These are phyloP conservation scores for Thamnidium elegans DNA, from an alignment of 192 early-diverging fungal species.

Conservation along the genomic window DNA sequence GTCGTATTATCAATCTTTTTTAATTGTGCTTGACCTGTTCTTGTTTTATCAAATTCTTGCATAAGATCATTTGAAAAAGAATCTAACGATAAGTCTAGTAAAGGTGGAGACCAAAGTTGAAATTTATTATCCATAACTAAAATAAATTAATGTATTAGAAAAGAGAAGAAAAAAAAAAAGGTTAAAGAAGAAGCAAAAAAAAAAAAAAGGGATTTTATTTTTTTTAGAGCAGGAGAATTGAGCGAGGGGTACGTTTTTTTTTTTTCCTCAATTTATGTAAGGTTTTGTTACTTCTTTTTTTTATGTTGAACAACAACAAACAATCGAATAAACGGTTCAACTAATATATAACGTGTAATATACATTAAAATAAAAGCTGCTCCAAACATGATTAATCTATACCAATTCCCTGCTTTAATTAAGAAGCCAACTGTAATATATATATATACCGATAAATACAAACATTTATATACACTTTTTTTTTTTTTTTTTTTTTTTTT, in stretches of 20 bases:
- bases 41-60: constrained; percentile 7
- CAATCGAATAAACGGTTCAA: no score
- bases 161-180: not conserved
- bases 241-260: no score
- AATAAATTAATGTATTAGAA: not conserved
- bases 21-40: no score
- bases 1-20: no score
- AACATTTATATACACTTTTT: no score
- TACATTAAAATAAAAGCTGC: constrained; percentile 31
- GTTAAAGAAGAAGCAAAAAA: not conserved
- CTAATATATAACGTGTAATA: constrained; percentile 22
- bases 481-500: not conserved
- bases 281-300: no score
- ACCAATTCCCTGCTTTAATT: constrained; percentile 26
- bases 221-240: not conserved
- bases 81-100: constrained; percentile 10
- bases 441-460: not conserved
- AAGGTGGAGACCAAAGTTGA: constrained; percentile 12
- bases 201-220: not conserved
- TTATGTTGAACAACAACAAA: no score
- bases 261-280: no score
- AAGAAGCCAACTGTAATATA: constrained; percentile 26
- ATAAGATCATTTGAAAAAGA: constrained; percentile 8
- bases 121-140: constrained; percentile 1
- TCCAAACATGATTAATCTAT: constrained; percentile 27